A percentile compares a stretch with the other conserved stretches of the same genome.
These are phyloP conservation scores for Candida insectorum DNA, from an alignment of 805 yeast genomes.

Conservation along the genomic window DNA sequence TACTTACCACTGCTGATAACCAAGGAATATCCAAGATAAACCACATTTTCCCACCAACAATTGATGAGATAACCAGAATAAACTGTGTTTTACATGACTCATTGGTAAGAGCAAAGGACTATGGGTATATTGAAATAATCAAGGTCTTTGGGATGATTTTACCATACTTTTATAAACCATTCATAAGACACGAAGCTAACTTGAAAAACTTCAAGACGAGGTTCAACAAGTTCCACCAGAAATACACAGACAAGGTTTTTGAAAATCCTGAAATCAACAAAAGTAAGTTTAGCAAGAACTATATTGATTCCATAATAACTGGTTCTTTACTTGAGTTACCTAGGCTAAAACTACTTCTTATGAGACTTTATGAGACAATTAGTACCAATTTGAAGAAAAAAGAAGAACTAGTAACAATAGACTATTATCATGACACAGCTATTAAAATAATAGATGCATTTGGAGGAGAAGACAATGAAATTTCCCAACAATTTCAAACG, in stretches of 20 bases:
- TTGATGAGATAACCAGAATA: conserved; percentile 88
- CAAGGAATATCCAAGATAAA: conserved; percentile 67
- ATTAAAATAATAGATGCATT: conserved; percentile 75
- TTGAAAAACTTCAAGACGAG: conserved; percentile 61
- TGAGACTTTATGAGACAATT: conserved; percentile 53
- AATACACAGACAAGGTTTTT: conserved; percentile 26
- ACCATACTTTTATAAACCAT: conserved; percentile 90
- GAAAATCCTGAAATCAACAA: conserved; percentile 27
- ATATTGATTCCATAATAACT: conserved; percentile 48
- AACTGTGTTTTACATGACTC: conserved; percentile 83
- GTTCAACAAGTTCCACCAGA: conserved; percentile 38
- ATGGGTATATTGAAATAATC: conserved; percentile 72
- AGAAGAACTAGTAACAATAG: conserved; percentile 23
- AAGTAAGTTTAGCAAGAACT: conserved; percentile 23
- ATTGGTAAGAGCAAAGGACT: conserved; percentile 59
- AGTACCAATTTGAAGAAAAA: conserved; percentile 16
- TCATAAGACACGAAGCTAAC: conserved; percentile 92
- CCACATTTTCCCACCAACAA: conserved; percentile 86
- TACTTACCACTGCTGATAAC: conserved; percentile 51
- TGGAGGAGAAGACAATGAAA: conserved; percentile 46
- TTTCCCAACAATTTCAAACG: conserved; percentile 16
- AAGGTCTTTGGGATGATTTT: conserved; percentile 78
- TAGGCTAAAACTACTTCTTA: conserved; percentile 64
- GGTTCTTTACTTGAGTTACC: conserved; percentile 67
- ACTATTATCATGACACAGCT: conserved; percentile 49